Base-by-base conservation (phyloP, 2,329 filamentous ascomycete genomes). In the Rugonectria rugulosa region DNA sequence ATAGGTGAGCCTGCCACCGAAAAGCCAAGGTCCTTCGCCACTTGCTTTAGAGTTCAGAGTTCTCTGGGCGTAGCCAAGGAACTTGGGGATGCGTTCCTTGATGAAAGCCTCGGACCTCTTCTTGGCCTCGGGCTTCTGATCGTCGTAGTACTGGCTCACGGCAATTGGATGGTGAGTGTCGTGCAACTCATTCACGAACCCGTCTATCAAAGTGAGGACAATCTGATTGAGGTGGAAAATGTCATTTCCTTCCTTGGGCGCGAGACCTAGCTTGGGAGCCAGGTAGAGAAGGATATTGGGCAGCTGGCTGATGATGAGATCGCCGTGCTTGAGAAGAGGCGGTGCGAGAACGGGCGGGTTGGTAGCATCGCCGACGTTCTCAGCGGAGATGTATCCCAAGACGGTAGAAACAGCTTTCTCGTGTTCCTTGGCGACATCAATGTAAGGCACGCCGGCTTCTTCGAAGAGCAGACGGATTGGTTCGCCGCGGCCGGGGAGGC, bases 141-240 rank as follows among this genome's bases (percentile, higher is more conserved):
- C 88, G 67, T 92, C 88, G 65, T 92, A 94, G 70, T 87, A 89
- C 5, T 82, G 69, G 2, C 71, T 68, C 0, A 75, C 68, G 2
- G 83, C 79, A 46, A 91, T 76, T 1, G 90, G 90, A 67, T 94
- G 90, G 70, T 94, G 90, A 21, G 84, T 86, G 64, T 93, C 88
- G 69, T 93, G 90, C 1, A 85, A 72, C 74, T 93, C 90, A 62
- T 88, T 86, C 66, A 83, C 84, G 41, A 93, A 72, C 1, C 83
- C 83, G 65, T 94, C 90, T 15, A 93, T 73, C 2, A 88, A 87
- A 3, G 90, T 92, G 55, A 92, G 73, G 0, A 81, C 79, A 23
- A 92, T 79, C 42, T 78, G 79, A 54, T 90, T 86, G 58, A 91
- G 76, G 51, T 82, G 79, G 59, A 82, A 87, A 40, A 82, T 71